A percentile compares a stretch with the other conserved stretches of the same genome.
Evolutionary conservation across 2,329 filamentous ascomycete species (phyloP).

Genomic region (Westerdykella ornata): DNA sequence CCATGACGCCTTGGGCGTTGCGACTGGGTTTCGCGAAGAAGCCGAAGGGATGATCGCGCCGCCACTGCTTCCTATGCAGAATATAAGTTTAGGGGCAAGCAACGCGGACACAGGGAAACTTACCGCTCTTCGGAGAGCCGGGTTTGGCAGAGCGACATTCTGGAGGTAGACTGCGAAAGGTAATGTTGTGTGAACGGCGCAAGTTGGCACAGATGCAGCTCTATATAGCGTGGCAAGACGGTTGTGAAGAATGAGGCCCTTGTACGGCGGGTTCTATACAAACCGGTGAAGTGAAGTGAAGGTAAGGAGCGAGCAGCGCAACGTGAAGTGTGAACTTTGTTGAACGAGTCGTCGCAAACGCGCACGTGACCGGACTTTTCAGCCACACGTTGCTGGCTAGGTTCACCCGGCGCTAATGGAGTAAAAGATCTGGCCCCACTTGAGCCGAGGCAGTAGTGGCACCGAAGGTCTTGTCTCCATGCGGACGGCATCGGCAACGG

Average conservation of each 20-base stretch:
- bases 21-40: conserved; percentile 89
- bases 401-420: not conserved
- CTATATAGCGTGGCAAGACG: not conserved
- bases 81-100: conserved; percentile 11
- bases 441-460: no score
- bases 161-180: not conserved
- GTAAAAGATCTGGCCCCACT: no score
- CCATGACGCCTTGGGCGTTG: conserved; percentile 70
- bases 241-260: not conserved
- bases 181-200: not conserved
- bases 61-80: conserved; percentile 78
- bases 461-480: no score
- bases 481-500: no score
- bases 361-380: conserved; percentile 1
- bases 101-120: conserved; percentile 1
- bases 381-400: no score
- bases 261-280: no score
- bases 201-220: not conserved
- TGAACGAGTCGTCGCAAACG: not conserved
- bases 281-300: not conserved
- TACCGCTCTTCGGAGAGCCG: conserved; percentile 45
- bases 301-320: not conserved
- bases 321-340: not conserved
- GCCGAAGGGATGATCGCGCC: conserved; percentile 92
- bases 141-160: conserved; percentile 83